Conservation (phyloP, 2,329 filamentous ascomycete species). For the Apiospora pterosperma region DNA sequence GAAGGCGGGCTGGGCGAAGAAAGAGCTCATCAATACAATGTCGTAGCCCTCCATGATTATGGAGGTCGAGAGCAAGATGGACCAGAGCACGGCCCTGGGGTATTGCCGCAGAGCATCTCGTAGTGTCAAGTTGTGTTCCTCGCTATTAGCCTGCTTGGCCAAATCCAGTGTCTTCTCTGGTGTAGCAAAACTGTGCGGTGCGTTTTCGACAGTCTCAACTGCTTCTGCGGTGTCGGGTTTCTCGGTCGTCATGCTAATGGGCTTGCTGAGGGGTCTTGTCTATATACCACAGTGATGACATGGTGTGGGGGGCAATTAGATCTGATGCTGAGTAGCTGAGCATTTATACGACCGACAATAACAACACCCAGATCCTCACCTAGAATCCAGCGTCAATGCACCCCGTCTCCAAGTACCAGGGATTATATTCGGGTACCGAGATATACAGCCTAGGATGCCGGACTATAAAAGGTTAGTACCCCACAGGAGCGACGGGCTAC, state of each 20-base stretch:
- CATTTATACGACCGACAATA: not conserved
- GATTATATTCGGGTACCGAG: not conserved
- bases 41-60: slow-evolving; percentile 24
- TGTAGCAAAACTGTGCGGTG: not conserved
- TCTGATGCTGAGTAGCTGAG: not conserved
- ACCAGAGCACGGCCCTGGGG: slow-evolving; percentile 11
- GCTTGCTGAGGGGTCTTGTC: not conserved
- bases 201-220: not conserved
- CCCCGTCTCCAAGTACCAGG: not conserved
- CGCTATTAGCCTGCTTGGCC: slow-evolving; percentile 6
- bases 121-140: slow-evolving; percentile 5
- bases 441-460: not conserved
- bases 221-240: not conserved
- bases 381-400: too few species aligned
- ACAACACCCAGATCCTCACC: not conserved
- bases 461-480: not conserved
- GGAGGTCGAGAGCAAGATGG: slow-evolving; percentile 19
- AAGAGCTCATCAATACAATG: slow-evolving; percentile 27
- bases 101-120: slow-evolving; percentile 2
- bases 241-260: not conserved
- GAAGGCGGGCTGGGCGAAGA: slow-evolving; percentile 29
- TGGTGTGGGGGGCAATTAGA: not conserved
- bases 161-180: not conserved
- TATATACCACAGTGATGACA: not conserved
- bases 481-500: not conserved